phyloP scores from a whole-genome alignment of 768 basidiomycete genomes.

The Suillus fuscotomentosus region DNA sequence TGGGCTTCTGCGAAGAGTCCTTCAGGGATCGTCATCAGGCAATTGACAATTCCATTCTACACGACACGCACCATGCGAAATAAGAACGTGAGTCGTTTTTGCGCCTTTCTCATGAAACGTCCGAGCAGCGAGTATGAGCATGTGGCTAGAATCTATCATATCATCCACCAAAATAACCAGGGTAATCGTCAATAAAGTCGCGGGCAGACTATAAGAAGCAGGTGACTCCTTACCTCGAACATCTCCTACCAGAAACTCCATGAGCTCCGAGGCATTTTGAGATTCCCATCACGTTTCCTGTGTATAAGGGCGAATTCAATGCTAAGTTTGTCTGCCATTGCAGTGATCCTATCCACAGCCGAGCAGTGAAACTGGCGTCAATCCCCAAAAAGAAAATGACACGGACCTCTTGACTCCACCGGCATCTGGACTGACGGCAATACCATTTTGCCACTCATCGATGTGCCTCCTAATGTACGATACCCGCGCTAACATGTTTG shows the following conservation, averaged over 20 bases:
- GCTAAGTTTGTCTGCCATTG: slow-evolving; percentile 93
- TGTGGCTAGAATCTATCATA: slow-evolving; percentile 95
- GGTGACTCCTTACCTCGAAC: slow-evolving; percentile 78
- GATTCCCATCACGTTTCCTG: slow-evolving; percentile 75
- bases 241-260: slow-evolving; percentile 95
- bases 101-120: slow-evolving; percentile 90
- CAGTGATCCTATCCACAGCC: slow-evolving; percentile 66
- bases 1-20: slow-evolving; percentile 80
- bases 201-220: background rate
- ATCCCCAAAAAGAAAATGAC: background rate
- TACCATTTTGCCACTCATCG: slow-evolving; percentile 79
- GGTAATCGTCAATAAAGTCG: slow-evolving; percentile 4
- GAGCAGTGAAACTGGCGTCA: background rate
- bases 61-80: slow-evolving; percentile 77
- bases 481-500: slow-evolving; percentile 96
- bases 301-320: slow-evolving; percentile 97
- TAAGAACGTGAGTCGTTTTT: slow-evolving; percentile 78
- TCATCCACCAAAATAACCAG: slow-evolving; percentile 92
- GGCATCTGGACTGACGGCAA: slow-evolving; percentile 96
- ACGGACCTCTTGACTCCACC: slow-evolving; percentile 97
- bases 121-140: slow-evolving; percentile 80
- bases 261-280: slow-evolving; percentile 65
- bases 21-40: slow-evolving; percentile 26
- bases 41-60: slow-evolving; percentile 4
- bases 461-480: slow-evolving; percentile 88